Percentiles rank a stretch among this genome's conserved stretches.
Evolutionary conservation across 2,329 filamentous ascomycete species (phyloP).

Genomic region (Claviceps arundinis): DNA sequence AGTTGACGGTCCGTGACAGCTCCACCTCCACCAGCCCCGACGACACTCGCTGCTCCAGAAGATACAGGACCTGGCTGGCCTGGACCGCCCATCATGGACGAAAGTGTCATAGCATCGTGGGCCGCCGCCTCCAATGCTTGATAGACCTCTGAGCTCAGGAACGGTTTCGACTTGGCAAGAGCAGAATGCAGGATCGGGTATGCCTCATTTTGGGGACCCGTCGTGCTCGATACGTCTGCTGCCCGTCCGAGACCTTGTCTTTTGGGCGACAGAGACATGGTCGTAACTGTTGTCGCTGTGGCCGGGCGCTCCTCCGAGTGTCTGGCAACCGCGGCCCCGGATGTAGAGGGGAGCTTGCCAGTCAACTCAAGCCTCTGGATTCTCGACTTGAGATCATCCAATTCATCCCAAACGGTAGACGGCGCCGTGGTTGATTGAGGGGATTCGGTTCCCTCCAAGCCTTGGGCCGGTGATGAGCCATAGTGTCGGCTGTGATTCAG

Average conservation of each 20-base stretch:
- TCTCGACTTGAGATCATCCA: slow-evolving; percentile 88
- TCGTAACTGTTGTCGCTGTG: slow-evolving; percentile 83
- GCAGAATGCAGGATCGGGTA: slow-evolving; percentile 74
- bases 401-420: slow-evolving; percentile 92
- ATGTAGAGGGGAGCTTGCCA: slow-evolving; percentile 73
- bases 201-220: slow-evolving; percentile 38
- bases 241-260: slow-evolving; percentile 26
- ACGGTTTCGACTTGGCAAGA: slow-evolving; percentile 60
- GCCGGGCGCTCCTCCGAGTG: slow-evolving; percentile 69
- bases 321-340: slow-evolving; percentile 64
- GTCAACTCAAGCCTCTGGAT: slow-evolving; percentile 84
- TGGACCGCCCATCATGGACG: slow-evolving; percentile 61
- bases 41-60: slow-evolving; percentile 45
- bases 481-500: slow-evolving; percentile 25
- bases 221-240: slow-evolving; percentile 26
- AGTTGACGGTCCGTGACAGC: slow-evolving; percentile 68
- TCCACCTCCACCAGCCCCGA: slow-evolving; percentile 33
- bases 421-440: slow-evolving; percentile 78
- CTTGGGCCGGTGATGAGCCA: slow-evolving; percentile 44
- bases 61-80: slow-evolving; percentile 58
- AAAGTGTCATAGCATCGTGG: slow-evolving; percentile 66
- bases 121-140: slow-evolving; percentile 68
- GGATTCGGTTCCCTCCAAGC: slow-evolving; percentile 64
- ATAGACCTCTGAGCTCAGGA: slow-evolving; percentile 60
- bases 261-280: slow-evolving; percentile 80